Base-by-base conservation (phyloP, 768 basidiomycete genomes). In the Chalciporus sphaerocephalus region DNA sequence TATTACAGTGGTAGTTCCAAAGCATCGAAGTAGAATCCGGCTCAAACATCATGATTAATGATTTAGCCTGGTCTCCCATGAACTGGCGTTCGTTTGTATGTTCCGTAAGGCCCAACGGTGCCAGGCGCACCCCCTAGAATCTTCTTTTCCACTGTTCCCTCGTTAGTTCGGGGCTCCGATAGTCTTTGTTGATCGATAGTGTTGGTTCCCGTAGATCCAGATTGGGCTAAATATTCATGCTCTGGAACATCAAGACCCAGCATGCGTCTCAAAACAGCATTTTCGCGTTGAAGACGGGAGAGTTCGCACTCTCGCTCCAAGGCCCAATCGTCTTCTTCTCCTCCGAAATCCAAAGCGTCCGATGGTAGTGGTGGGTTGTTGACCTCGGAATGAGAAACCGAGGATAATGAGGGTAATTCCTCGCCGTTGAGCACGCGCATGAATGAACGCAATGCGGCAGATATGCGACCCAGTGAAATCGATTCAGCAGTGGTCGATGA, bases 271-370 rank as follows among this genome's bases (percentile, higher is more conserved):
- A 99, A 68, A 52, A 87, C 77, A 42, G 79, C 76, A 60, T 99
- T 98, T 72, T 99, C 95, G 53, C 75, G 79, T 67, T 94, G 84
- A 32, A 99, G 70, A 40, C 92, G 75, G 24, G 82, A 79, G 2
- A 99, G 79, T 69, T 99, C 95, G 58, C 83, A 85, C 62, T 98
- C 96, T 49, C 94, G 74, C 57, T 93, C 90, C 51, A 99, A 64
- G 1, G 89, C 83, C 72, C 83, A 79, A 49, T 95, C 90, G 1
- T 67, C 66, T 2, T 89, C 89, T 25, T 62, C 69, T 24, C 69
- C 67, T 3, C 48, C 57, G 17, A 68, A 66, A n/a, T 54, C 63
- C 43, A 52, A 22, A 16, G 47, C 47, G 10, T 42, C 47, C 35
- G 32, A 12, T 1, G 15, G 9, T 1, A 48, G 32, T 1, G 15